These are phyloP conservation scores for Thalassiosira ordinaria DNA, from an alignment of 352 stramenopile genomes.

Conservation along the genomic window DNA sequence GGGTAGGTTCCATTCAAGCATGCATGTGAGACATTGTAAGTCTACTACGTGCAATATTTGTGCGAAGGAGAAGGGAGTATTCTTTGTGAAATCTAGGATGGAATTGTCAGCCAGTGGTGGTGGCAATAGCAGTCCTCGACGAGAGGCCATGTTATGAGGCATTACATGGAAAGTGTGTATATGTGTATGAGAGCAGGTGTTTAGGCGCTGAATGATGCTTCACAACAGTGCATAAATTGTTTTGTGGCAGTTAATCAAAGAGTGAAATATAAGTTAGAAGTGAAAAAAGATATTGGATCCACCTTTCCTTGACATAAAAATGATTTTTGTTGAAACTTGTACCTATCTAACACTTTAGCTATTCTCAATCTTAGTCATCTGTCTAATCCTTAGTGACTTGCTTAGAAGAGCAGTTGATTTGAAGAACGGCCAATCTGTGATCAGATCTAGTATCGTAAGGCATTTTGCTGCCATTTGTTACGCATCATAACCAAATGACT, in stretches of 20 bases:
- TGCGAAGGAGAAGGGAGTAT: slow-evolving; percentile 24
- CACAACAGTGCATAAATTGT: neutral
- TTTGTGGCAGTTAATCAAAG: neutral
- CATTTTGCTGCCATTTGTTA: too few relatives aligned
- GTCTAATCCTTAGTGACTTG: too few relatives aligned
- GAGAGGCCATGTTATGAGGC: neutral
- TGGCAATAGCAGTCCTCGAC: neutral
- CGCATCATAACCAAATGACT: slow-evolving; percentile 45
- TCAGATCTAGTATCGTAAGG: too few relatives aligned
- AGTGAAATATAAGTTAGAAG: neutral
- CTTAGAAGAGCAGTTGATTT: too few relatives aligned
- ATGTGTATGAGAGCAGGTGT: neutral
- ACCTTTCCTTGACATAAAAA: too few relatives aligned
- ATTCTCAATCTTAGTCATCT: too few relatives aligned
- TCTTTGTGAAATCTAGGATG: slow-evolving; percentile 32
- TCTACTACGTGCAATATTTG: slow-evolving; percentile 48
- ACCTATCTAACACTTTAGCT: too few relatives aligned
- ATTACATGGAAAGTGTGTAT: neutral
- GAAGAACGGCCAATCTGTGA: too few relatives aligned
- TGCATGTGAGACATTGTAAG: slow-evolving; percentile 54
- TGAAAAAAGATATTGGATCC: too few relatives aligned
- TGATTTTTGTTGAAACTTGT: too few relatives aligned
- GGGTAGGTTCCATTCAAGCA: slow-evolving; percentile 49
- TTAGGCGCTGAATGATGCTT: too few relatives aligned
- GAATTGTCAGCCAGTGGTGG: neutral